phyloP scores from a whole-genome alignment of 2,329 filamentous ascomycete species.

The Acrocalymma vagum region DNA sequence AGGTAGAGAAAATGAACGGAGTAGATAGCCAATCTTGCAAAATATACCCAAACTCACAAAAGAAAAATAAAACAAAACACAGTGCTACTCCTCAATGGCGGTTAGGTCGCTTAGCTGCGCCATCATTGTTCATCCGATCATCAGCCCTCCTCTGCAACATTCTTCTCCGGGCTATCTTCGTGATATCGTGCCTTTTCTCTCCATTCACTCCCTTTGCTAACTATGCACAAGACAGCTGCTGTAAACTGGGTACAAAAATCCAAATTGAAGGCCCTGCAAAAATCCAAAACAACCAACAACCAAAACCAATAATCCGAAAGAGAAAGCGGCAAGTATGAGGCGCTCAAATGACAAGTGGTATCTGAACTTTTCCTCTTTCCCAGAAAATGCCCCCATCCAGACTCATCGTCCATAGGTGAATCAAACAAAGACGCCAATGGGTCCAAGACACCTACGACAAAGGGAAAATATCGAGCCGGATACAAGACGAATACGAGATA shows the following conservation, averaged over 20 bases:
- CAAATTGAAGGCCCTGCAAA: conserved; percentile 6
- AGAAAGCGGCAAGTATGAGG: conserved; percentile 8
- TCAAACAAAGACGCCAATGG: neutral
- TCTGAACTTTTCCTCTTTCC: conserved; percentile 27
- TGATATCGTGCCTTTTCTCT: conserved; percentile 1
- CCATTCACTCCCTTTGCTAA: conserved; percentile 1
- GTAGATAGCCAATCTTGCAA: no score
- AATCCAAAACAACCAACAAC: conserved; percentile 4
- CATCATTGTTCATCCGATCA: conserved; percentile 8
- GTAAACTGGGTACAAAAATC: no score
- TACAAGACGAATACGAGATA: neutral
- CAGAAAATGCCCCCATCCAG: no score
- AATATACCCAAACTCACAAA: no score
- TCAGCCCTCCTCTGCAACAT: conserved; percentile 3
- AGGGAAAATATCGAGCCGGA: conserved; percentile 3
- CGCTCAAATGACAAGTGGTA: conserved; percentile 25
- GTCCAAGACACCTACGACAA: conserved; percentile 5
- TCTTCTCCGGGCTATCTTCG: neutral
- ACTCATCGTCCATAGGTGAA: no score
- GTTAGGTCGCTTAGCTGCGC: no score
- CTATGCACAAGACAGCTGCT: conserved; percentile 1
- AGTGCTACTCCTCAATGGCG: neutral
- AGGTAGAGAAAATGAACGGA: no score
- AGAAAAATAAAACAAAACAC: conserved; percentile 2
- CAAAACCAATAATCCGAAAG: conserved; percentile 10